These are phyloP conservation scores for Castanea sativa DNA, from an alignment of 306 rosid species.

Conservation along the genomic window DNA sequence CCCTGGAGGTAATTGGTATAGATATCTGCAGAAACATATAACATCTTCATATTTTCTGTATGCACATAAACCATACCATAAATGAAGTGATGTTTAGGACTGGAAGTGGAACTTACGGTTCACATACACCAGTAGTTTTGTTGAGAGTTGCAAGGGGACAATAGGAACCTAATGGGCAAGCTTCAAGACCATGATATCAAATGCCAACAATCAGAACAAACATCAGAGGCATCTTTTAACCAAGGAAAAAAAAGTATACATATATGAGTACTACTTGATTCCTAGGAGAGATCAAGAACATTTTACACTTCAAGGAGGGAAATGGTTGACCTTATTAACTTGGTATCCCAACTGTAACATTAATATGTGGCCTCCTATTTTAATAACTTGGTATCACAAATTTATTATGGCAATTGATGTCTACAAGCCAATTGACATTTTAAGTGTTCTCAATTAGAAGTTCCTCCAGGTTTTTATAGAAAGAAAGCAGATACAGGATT, in stretches of 20 bases:
- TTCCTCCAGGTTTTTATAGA: conserved; percentile 7
- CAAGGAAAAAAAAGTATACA: not conserved
- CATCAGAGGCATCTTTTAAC: conserved; percentile 33
- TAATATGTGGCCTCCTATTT: not conserved
- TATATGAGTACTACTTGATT: not conserved
- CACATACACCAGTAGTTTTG: conserved; percentile 74
- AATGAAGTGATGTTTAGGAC: not conserved
- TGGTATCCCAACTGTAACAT: not conserved
- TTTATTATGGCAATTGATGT: conserved; percentile 4
- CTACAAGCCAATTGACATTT: not conserved
- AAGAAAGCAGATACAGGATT: conserved; percentile 1
- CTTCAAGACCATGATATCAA: conserved; percentile 45
- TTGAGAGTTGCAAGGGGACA: conserved; percentile 83
- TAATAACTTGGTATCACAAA: not conserved
- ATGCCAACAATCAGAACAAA: conserved; percentile 29
- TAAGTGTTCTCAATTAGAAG: conserved; percentile 15
- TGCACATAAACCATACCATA: conserved; percentile 2
- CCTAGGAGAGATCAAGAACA: not conserved
- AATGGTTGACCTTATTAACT: not conserved
- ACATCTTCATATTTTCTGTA: conserved; percentile 1
- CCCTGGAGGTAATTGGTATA: conserved; percentile 80
- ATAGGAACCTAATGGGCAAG: conserved; percentile 93
- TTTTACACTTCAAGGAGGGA: not conserved
- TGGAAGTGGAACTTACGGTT: conserved; percentile 76
- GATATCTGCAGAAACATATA: conserved; percentile 57